These are phyloP conservation scores for Anthracocystis walkeri DNA, from an alignment of 1,284 basidiomycete genomes.

Conservation along the genomic window DNA sequence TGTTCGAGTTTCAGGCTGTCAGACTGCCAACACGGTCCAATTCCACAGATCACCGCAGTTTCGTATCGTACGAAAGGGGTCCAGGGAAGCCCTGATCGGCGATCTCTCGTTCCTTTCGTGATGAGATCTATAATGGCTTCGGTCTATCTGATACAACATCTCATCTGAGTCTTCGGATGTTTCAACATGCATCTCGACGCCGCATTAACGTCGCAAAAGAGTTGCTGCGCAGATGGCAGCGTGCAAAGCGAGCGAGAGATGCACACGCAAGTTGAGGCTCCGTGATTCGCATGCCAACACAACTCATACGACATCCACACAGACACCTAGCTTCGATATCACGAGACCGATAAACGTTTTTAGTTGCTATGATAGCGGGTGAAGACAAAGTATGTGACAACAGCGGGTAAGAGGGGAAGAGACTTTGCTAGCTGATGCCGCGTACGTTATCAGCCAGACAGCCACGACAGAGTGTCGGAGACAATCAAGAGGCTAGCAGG, in stretches of 20 bases:
- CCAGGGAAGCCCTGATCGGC: not conserved
- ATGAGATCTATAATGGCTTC: too few relatives aligned
- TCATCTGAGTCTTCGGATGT: too few relatives aligned
- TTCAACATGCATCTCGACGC: too few relatives aligned
- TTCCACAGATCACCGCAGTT: conserved; percentile 34
- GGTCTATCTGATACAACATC: too few relatives aligned
- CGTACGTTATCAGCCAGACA: conserved; percentile 32
- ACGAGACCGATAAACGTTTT: conserved; percentile 30
- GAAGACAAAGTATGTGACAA: conserved; percentile 41
- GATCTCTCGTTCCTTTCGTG: not conserved
- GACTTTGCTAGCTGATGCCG: conserved; percentile 27
- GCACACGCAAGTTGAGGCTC: not conserved
- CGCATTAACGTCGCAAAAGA: too few relatives aligned
- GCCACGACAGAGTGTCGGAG: conserved; percentile 3
- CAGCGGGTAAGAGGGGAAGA: conserved; percentile 17
- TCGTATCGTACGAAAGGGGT: conserved; percentile 6
- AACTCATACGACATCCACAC: not conserved
- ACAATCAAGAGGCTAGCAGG: conserved; percentile 17
- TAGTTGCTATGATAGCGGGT: conserved; percentile 32
- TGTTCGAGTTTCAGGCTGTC: conserved; percentile 9
- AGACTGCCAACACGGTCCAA: conserved; percentile 5
- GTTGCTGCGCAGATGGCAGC: too few relatives aligned
- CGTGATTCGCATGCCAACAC: not conserved
- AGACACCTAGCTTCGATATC: not conserved
- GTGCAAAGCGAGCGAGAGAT: too few relatives aligned